A percentile compares a stretch with the other conserved stretches of the same genome.
Conservation (phyloP, 1,284 basidiomycete genomes). For the Tremellales sp. region DNA sequence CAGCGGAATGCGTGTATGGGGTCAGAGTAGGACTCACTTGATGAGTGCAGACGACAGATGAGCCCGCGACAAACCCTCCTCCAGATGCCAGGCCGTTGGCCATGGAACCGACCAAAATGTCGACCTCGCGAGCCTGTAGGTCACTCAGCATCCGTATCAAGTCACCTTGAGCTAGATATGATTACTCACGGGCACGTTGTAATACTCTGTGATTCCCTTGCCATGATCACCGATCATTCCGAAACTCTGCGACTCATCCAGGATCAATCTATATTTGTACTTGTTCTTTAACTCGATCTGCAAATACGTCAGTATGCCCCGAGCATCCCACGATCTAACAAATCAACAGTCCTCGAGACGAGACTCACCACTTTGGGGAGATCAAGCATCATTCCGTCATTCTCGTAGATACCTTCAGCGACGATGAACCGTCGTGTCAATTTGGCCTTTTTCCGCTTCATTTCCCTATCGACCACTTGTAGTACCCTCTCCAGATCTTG, state of each 20-base stretch:
- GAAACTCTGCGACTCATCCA: constrained; percentile 92
- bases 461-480: constrained; percentile 76
- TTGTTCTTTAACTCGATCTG: constrained; percentile 90
- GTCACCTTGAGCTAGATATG: not conserved
- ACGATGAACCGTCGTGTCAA: constrained; percentile 92
- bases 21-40: constrained; percentile 55
- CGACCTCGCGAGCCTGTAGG: constrained; percentile 51
- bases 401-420: constrained; percentile 95
- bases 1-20: not conserved
- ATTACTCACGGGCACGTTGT: constrained; percentile 72
- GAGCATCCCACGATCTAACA: no score
- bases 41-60: constrained; percentile 76
- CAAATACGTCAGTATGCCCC: no score
- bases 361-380: constrained; percentile 78
- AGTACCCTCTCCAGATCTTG: constrained; percentile 85
- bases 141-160: constrained; percentile 4
- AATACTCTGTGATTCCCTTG: constrained; percentile 89
- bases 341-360: no score
- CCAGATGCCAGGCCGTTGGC: constrained; percentile 77
- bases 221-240: constrained; percentile 90
- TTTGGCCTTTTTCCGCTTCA: constrained; percentile 72
- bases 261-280: constrained; percentile 91
- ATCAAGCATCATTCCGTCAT: constrained; percentile 86
- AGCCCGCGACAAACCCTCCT: constrained; percentile 95
- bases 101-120: constrained; percentile 68